Percentiles rank a stretch among this genome's conserved stretches.
These are phyloP conservation scores for Cladosporium sp. DNA, from an alignment of 2,329 filamentous ascomycete genomes.

Conservation along the genomic window DNA sequence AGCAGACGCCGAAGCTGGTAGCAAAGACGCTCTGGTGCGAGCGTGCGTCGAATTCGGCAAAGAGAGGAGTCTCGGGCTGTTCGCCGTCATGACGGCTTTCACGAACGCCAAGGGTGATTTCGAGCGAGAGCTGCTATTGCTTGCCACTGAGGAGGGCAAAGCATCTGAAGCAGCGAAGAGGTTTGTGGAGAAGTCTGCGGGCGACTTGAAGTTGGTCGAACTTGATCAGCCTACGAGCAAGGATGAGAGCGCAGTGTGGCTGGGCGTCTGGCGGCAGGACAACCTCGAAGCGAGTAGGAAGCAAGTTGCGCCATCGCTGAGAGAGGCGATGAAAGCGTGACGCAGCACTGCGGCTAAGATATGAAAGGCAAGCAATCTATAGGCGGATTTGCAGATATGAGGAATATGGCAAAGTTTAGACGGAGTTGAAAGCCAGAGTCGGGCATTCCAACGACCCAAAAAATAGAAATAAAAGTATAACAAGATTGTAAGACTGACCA, in stretches of 20 bases:
- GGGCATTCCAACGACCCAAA: background rate
- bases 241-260: constrained; percentile 45
- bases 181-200: constrained; percentile 53
- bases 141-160: constrained; percentile 50
- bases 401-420: background rate
- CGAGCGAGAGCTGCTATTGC: constrained; percentile 68
- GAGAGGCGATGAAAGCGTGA: constrained; percentile 43
- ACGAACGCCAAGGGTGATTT: constrained; percentile 56
- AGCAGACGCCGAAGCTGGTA: constrained; percentile 28
- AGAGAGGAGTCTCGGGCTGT: constrained; percentile 63
- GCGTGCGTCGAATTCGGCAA: constrained; percentile 55
- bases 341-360: background rate
- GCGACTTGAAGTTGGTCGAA: constrained; percentile 56
- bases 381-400: background rate
- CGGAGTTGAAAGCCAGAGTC: background rate
- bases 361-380: background rate
- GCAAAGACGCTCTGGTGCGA: constrained; percentile 54
- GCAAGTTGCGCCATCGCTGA: constrained; percentile 61
- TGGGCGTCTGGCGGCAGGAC: constrained; percentile 66
- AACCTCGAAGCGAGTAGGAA: constrained; percentile 62
- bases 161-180: constrained; percentile 53
- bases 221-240: constrained; percentile 51
- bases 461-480: too few species aligned
- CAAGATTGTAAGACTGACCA: too few species aligned
- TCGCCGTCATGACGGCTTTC: constrained; percentile 69